Conservation (phyloP, 2,329 filamentous ascomycete species). For the Penicillium sp. region DNA sequence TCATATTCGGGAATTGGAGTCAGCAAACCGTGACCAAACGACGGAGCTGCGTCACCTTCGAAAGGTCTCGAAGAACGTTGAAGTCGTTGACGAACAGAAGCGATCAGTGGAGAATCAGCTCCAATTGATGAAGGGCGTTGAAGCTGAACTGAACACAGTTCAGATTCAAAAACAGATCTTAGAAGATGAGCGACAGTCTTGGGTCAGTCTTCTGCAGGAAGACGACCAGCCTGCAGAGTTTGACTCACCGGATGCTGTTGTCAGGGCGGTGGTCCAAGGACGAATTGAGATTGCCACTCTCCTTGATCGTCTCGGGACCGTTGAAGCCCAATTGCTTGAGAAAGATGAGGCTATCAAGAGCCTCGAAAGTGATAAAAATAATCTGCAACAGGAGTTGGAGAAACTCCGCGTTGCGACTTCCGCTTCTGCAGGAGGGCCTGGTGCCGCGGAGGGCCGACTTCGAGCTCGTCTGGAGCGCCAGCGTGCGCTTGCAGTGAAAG, state of each 20-base stretch:
- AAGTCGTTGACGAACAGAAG: slow-evolving; percentile 94
- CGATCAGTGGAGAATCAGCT: slow-evolving; percentile 68
- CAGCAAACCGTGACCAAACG: slow-evolving; percentile 67
- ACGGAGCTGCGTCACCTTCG: slow-evolving; percentile 72
- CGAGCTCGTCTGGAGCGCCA: slow-evolving; percentile 75
- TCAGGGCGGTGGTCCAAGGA: slow-evolving; percentile 72
- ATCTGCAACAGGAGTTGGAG: slow-evolving; percentile 61
- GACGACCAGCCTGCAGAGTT: slow-evolving; percentile 62
- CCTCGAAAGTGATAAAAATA: slow-evolving; percentile 61
- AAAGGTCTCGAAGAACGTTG: slow-evolving; percentile 73
- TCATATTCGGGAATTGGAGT: slow-evolving; percentile 80
- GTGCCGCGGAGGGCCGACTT: slow-evolving; percentile 55
- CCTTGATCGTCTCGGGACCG: slow-evolving; percentile 67
- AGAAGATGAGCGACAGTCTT: slow-evolving; percentile 77
- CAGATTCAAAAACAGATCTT: slow-evolving; percentile 74
- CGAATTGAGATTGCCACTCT: slow-evolving; percentile 69
- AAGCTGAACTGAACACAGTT: slow-evolving; percentile 68
- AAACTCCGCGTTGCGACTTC: slow-evolving; percentile 50
- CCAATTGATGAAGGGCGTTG: slow-evolving; percentile 62
- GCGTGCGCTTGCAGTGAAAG: slow-evolving; percentile 73
- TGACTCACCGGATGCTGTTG: slow-evolving; percentile 77
- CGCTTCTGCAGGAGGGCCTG: slow-evolving; percentile 27
- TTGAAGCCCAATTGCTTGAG: slow-evolving; percentile 69
- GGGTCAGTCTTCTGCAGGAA: slow-evolving; percentile 74
- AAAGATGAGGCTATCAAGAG: slow-evolving; percentile 66